A percentile compares a stretch with the other conserved stretches of the same genome.
These are phyloP conservation scores for Hypoxylon sp. DNA, from an alignment of 2,329 filamentous ascomycete genomes.

Conservation along the genomic window DNA sequence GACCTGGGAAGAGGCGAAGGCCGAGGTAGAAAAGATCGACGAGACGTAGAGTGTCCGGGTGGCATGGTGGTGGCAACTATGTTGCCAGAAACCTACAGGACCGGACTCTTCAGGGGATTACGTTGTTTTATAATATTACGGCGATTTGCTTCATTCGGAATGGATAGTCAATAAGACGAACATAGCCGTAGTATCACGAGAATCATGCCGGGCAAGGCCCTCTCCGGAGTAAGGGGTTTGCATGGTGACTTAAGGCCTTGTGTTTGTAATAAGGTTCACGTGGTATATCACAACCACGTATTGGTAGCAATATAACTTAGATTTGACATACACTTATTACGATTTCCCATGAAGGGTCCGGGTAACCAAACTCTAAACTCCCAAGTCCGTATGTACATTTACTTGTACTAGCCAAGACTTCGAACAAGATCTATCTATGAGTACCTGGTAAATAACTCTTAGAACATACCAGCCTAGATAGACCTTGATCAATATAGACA, in stretches of 20 bases:
- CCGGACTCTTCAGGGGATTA: conserved; percentile 8
- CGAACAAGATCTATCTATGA: background rate
- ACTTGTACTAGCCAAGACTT: background rate
- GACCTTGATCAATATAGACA: conserved; percentile 54
- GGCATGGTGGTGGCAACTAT: background rate
- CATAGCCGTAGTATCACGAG: conserved; percentile 28
- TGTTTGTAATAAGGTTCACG: conserved; percentile 25
- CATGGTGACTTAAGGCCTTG: conserved; percentile 14
- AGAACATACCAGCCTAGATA: background rate
- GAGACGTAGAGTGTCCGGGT: conserved; percentile 60
- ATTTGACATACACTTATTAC: background rate
- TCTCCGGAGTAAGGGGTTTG: conserved; percentile 22
- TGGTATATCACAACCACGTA: conserved; percentile 8
- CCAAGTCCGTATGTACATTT: background rate
- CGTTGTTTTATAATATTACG: conserved; percentile 29
- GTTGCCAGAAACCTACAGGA: background rate
- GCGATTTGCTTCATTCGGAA: conserved; percentile 35
- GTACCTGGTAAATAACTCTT: too few relatives aligned
- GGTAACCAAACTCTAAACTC: conserved; percentile 4
- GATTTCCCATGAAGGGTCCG: background rate
- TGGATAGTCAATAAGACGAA: conserved; percentile 46
- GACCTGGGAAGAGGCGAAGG: conserved; percentile 91
- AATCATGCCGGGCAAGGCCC: conserved; percentile 4
- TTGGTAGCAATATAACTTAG: conserved; percentile 16
- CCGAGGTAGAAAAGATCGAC: conserved; percentile 90